Conservation (phyloP, 805 yeast species). For the Vanderwaltozyma yarrowii region DNA sequence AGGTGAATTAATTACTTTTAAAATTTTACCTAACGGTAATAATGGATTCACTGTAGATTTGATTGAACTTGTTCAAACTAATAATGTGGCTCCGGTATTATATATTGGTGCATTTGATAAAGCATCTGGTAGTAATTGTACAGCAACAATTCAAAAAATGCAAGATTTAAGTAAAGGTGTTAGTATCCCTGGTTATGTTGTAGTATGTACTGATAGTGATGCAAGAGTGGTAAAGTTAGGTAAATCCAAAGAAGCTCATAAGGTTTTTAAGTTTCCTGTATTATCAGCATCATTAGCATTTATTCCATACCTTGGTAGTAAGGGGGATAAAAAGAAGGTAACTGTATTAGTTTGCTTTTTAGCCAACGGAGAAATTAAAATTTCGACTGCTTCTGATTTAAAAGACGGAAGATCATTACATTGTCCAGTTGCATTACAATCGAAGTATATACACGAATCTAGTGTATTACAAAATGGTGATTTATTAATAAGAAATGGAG, state of each 20-base stretch:
- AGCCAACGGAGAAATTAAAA: constrained; percentile 38
- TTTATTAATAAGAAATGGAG: constrained; percentile 43
- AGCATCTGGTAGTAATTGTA: constrained; percentile 51
- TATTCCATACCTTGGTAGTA: constrained; percentile 15
- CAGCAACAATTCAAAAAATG: constrained; percentile 51
- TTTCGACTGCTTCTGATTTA: constrained; percentile 49
- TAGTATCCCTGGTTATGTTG: constrained; percentile 48
- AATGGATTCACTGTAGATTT: constrained; percentile 54
- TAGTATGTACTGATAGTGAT: constrained; percentile 48
- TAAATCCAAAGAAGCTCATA: constrained; percentile 53
- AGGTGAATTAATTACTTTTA: constrained; percentile 61
- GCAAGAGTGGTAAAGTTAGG: constrained; percentile 54
- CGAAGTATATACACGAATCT: constrained; percentile 34
- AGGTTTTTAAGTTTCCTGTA: constrained; percentile 40
- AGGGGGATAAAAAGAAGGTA: constrained; percentile 27
- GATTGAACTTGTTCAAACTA: constrained; percentile 38
- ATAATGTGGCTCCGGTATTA: constrained; percentile 39
- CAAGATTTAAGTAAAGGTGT: constrained; percentile 51
- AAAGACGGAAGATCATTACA: constrained; percentile 44
- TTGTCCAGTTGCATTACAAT: constrained; percentile 34
- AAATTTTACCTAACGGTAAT: constrained; percentile 49
- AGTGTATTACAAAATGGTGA: constrained; percentile 46
- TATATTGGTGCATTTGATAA: constrained; percentile 49
- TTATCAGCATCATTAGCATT: constrained; percentile 43
- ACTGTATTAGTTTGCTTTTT: constrained; percentile 39